Evolutionary conservation across 176 grass and related monocot species (phyloP), one percentile per base, ranked within the genome.

Genomic region (Oryza longistaminata): DNA sequence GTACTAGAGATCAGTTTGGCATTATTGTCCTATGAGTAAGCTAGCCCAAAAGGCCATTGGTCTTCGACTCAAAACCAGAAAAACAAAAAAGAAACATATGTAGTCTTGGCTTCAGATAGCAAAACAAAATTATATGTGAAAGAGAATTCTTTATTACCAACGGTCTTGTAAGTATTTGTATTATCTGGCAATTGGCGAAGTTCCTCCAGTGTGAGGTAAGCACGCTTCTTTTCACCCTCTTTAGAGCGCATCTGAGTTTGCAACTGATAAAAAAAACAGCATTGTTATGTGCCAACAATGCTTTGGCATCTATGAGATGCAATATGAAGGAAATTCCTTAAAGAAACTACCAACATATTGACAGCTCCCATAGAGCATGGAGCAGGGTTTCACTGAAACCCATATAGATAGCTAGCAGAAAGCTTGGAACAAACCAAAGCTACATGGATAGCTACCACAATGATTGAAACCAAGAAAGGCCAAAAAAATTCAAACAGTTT

Each of bases 191-290:
- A 82, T 44, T 92, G 91, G n/a, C 76, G 81, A 85, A 98, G 93
- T 90, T 98, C 96, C 80, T 98, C 96, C 78, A 95, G 66, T 33
- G 93, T 98, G 48, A 98, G 90, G 85, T 95, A 92, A 14, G 96
- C 93, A 39, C 89, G 87, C 85, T 98, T 98, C 74, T 93, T 98
- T 86, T 98, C 96, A 11, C 86, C 86, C 86, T 98, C 93, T 79
- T 98, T 98, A 55, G 88, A 68, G 68, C 86, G 89, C 91, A 98
- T 93, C 81, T 92, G 91, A 90, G 76, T 81, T 74, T 95, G 93
- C 55, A 95, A 73, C 96, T 95, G 84, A 82, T 49, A 85, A 73
- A 78, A 82, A 82, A 44, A 90, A 74, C 71, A 39, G 17, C 66
- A 86, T 29, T 19, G 22, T 78, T 78, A 25, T 77, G 48, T 26